Base-by-base conservation (phyloP, 371 early-diverging fungal species). In the Mucor indicus region DNA sequence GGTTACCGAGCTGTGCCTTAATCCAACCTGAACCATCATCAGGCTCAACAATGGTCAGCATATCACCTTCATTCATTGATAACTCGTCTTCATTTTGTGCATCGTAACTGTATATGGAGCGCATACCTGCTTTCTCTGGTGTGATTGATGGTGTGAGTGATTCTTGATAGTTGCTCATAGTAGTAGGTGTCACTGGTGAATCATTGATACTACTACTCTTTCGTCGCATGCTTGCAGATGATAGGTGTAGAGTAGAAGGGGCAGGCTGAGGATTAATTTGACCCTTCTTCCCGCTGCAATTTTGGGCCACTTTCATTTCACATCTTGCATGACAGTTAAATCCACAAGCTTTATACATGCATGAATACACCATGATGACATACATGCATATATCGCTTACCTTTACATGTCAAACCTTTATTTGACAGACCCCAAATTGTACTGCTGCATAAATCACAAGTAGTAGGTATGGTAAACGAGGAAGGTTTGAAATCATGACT, bases 261-360 rank as follows among this genome's bases (percentile, higher is more conserved):
- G 58, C 33, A 12, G 66, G 66, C 25, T 71, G 68, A 25, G 80
- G 61, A 27, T 75, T 77, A 17, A 82, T 62, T 36, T 81, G 80
- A 2, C 85, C 81, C 19, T 83, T 84, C 17, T 72, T 56, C 19
- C 77, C 74, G 12, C 86, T 73, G 48, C 92, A 92, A 45, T 76
- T 81, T 1, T 86, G 86, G 6, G 89, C 80, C 1, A 90, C 90
- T 53, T 91, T 92, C 79, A 92, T 83, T 62, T 91, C 90, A 59
- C 92, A 92, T 48, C 87, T 90, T 3, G 86, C 75, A 54, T 92
- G 92, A 55, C 91, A 91, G 27, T 85, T 86, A 48, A 86, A 89
- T 3, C 89, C 87, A 70, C 92, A 92, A n/a, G 81, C 86, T 60
- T n/a, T 9, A 13, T 33, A 33, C 15, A 13, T 13, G n/a, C 35